Conservation (phyloP, 768 basidiomycete species). For the Leccinum subgranulosum region DNA sequence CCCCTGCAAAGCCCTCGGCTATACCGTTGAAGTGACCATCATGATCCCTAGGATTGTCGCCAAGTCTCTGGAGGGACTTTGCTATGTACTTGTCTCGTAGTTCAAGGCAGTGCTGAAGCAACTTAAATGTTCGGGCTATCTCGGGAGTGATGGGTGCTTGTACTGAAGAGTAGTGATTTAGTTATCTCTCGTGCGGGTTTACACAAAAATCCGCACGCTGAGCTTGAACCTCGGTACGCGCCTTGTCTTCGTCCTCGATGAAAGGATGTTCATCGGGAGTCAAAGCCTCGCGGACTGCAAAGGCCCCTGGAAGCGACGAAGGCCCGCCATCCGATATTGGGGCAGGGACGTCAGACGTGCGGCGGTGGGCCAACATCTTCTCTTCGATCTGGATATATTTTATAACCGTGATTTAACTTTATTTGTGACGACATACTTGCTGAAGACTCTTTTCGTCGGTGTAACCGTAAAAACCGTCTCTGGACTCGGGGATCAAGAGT, state of each 20-base stretch:
- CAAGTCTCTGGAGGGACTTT: conserved; percentile 84
- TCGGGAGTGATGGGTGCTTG: conserved; percentile 37
- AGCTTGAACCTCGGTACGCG: conserved; percentile 28
- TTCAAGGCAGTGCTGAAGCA: conserved; percentile 81
- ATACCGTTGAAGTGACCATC: conserved; percentile 76
- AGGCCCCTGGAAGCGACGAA: conserved; percentile 37
- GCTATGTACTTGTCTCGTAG: conserved; percentile 95
- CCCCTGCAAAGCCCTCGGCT: conserved; percentile 56
- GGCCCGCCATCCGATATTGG: conserved; percentile 19
- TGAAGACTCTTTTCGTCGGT: conserved; percentile 72
- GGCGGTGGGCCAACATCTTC: conserved; percentile 64
- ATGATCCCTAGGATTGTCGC: conserved; percentile 92
- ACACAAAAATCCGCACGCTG: conserved; percentile 26
- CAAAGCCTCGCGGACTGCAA: conserved; percentile 33
- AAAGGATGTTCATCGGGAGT: conserved; percentile 23
- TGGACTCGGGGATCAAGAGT: conserved; percentile 44
- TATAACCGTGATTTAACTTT: conserved; percentile 1
- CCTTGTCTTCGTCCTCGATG: conserved; percentile 37
- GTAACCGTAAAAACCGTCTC: conserved; percentile 79
- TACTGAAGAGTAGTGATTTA: conserved; percentile 13
- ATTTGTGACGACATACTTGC: conserved; percentile 48
- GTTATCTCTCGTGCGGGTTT: neutral
- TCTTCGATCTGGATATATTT: conserved; percentile 60
- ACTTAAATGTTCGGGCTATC: conserved; percentile 56
- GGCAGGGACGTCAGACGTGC: conserved; percentile 50